Percentiles rank a stretch among this genome's conserved stretches.
phyloP scores from a whole-genome alignment of 2,329 filamentous ascomycete genomes.

The Aspergillus uvarum region DNA sequence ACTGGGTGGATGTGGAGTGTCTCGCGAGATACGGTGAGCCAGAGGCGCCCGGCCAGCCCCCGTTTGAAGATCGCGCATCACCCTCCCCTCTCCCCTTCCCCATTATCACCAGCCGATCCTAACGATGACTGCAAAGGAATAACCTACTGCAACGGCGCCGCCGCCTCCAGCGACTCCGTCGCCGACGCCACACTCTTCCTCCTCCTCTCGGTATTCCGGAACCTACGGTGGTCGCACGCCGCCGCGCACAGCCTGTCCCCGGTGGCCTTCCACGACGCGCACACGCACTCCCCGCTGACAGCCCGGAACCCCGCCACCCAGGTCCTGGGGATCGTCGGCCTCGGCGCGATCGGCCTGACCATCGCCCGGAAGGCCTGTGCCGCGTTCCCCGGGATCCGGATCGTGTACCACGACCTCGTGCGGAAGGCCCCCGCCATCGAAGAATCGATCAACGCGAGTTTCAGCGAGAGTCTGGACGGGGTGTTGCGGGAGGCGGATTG shows the following conservation, averaged over 20 bases:
- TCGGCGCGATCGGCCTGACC: constrained; percentile 65
- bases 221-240: constrained; percentile 63
- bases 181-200: constrained; percentile 70
- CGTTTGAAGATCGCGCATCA: too few species aligned
- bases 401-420: constrained; percentile 56
- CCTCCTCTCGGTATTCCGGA: constrained; percentile 68
- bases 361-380: constrained; percentile 59
- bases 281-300: constrained; percentile 57
- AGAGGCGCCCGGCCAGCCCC: too few species aligned
- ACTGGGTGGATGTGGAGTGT: constrained; percentile 62
- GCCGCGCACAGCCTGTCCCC: constrained; percentile 53
- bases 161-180: constrained; percentile 67
- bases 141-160: constrained; percentile 68
- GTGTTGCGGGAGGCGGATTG: constrained; percentile 48
- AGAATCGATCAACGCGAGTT: constrained; percentile 40
- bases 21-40: constrained; percentile 55
- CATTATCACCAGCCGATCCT: too few species aligned
- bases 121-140: too few species aligned
- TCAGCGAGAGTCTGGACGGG: constrained; percentile 44
- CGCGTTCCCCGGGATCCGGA: constrained; percentile 63
- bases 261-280: constrained; percentile 57
- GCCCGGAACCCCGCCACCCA: constrained; percentile 65
- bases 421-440: constrained; percentile 42
- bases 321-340: constrained; percentile 65
- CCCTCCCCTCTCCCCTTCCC: constrained; percentile 11